Conservation (phyloP, 2,329 filamentous ascomycete genomes). For the Epichloe elymi region DNA sequence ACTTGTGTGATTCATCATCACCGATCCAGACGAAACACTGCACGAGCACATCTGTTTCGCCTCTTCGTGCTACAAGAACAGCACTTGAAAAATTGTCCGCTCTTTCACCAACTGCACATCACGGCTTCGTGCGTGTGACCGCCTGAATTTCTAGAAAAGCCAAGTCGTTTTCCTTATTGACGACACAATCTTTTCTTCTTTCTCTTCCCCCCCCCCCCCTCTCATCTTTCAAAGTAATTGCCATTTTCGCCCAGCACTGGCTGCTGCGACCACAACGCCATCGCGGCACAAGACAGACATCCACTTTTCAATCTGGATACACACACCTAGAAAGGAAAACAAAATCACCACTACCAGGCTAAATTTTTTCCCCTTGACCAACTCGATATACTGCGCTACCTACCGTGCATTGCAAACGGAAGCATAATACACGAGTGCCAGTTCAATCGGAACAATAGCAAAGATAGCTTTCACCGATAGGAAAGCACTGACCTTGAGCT, state of each 20-base stretch:
- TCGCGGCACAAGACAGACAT: neutral
- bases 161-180: neutral
- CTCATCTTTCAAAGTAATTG: neutral
- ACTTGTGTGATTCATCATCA: neutral
- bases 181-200: neutral
- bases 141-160: neutral
- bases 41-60: neutral
- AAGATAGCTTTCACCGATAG: neutral
- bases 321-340: too few relatives aligned
- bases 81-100: neutral
- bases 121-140: neutral
- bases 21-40: neutral
- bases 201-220: neutral
- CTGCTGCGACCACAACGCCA: neutral
- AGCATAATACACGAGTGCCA: neutral
- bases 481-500: neutral
- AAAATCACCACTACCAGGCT: too few relatives aligned
- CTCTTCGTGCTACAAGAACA: neutral
- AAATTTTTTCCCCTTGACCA: too few relatives aligned
- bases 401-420: neutral
- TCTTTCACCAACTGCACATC: neutral
- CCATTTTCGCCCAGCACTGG: neutral
- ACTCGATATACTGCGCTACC: neutral
- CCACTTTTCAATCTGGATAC: neutral
- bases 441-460: conserved; percentile 2